phyloP scores from a whole-genome alignment of 495 filamentous ascomycete species.

The Neurospora intermedia region DNA sequence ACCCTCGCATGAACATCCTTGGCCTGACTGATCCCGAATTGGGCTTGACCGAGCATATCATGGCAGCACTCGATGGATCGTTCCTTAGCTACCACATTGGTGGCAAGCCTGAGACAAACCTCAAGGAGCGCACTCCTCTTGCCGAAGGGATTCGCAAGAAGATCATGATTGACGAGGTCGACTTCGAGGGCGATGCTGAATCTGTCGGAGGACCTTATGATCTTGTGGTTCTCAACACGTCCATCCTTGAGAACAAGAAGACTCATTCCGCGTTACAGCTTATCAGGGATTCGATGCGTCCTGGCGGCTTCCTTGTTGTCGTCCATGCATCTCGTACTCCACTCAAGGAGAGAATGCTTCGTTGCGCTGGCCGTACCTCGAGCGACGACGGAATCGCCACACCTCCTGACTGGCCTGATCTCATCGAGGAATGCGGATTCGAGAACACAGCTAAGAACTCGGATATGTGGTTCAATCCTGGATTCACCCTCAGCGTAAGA shows the following conservation, averaged over 20 bases:
- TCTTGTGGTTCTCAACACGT: slow-evolving; percentile 27
- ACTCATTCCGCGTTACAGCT: slow-evolving; percentile 5
- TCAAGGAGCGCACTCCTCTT: slow-evolving; percentile 1
- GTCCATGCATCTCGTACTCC: slow-evolving; percentile 12
- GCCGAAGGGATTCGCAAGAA: slow-evolving; percentile 8
- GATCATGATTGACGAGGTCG: slow-evolving; percentile 14
- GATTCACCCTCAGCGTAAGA: slow-evolving; percentile 26
- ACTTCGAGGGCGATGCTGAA: slow-evolving; percentile 9
- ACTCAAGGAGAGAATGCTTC: slow-evolving; percentile 14
- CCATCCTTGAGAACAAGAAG: slow-evolving; percentile 15
- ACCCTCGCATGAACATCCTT: slow-evolving; percentile 33
- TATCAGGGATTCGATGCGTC: slow-evolving; percentile 24
- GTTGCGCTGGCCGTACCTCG: not conserved
- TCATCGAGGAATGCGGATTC: slow-evolving; percentile 28
- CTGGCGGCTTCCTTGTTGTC: slow-evolving; percentile 32
- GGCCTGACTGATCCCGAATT: slow-evolving; percentile 20
- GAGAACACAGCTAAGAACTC: slow-evolving; percentile 12
- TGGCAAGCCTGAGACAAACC: slow-evolving; percentile 8
- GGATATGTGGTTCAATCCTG: slow-evolving; percentile 18
- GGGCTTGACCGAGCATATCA: slow-evolving; percentile 19
- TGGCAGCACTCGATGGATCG: slow-evolving; percentile 21
- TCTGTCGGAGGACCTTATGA: slow-evolving; percentile 16
- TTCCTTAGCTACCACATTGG: slow-evolving; percentile 25
- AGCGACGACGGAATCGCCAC: slow-evolving; percentile 2
- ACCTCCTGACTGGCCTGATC: slow-evolving; percentile 23